A percentile compares a stretch with the other conserved stretches of the same genome.
These are phyloP conservation scores for Cryptosporidium sp. DNA, from an alignment of 169 alveolate species.

Conservation along the genomic window DNA sequence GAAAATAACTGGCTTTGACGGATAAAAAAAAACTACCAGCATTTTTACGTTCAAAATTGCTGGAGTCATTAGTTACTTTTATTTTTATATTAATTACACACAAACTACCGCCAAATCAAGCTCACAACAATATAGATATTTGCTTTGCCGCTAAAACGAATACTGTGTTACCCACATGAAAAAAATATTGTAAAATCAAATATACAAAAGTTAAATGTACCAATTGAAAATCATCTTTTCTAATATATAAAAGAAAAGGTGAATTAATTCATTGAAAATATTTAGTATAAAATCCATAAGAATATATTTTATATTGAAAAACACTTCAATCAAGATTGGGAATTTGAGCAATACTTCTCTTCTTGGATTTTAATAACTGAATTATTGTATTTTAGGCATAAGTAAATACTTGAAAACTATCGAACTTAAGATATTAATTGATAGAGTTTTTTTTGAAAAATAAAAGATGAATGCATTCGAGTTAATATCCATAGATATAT, in stretches of 20 bases:
- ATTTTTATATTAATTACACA: neutral
- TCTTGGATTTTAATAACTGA: neutral
- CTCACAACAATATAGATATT: neutral
- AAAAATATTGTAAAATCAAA: neutral
- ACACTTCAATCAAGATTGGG: neutral
- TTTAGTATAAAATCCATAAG: neutral
- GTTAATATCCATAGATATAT: neutral
- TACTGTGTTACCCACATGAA: conserved; percentile 10
- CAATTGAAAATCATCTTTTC: neutral
- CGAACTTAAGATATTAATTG: neutral
- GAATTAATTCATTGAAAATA: neutral
- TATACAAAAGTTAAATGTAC: neutral
- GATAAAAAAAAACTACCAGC: neutral
- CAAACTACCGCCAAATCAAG: neutral
- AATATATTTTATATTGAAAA: neutral
- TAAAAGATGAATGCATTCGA: neutral
- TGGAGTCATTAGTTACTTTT: neutral
- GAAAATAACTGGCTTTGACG: too few relatives aligned
- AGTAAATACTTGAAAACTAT: neutral
- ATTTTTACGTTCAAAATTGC: neutral
- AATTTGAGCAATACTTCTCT: neutral
- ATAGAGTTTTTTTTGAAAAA: neutral
- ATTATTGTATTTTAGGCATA: neutral
- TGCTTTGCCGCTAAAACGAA: conserved; percentile 1
- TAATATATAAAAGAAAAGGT: neutral